These are phyloP conservation scores for Sphenostylis stenocarpa DNA, from an alignment of 306 rosid species.

Conservation along the genomic window DNA sequence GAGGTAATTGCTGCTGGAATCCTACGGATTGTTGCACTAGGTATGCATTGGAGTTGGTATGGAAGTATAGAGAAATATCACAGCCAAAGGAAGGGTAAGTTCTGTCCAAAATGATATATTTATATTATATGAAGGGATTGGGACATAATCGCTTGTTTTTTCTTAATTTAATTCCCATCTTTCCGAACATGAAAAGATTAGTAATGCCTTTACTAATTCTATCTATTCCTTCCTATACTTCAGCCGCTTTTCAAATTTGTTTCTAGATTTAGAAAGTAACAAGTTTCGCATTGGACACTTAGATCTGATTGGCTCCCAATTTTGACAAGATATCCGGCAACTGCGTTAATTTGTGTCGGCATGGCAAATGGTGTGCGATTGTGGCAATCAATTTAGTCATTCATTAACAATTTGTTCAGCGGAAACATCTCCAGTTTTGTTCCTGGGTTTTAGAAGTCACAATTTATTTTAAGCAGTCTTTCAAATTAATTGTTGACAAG, in stretches of 20 bases:
- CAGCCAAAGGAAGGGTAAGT: conserved; percentile 51
- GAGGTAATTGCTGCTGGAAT: conserved; percentile 70
- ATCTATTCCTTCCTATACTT: neutral
- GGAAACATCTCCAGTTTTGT: neutral
- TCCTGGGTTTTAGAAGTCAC: neutral
- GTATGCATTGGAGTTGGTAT: conserved; percentile 84
- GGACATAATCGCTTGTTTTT: neutral
- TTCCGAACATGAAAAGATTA: conserved; percentile 3
- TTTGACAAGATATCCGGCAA: neutral
- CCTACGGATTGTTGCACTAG: conserved; percentile 56
- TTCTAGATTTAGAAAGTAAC: neutral
- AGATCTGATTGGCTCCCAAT: neutral
- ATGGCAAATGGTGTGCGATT: neutral
- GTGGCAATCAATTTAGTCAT: neutral
- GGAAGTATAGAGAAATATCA: conserved; percentile 75
- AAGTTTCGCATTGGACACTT: neutral
- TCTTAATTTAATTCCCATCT: neutral
- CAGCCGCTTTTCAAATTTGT: neutral
- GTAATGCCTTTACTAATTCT: neutral
- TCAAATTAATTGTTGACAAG: neutral
- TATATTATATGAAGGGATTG: neutral
- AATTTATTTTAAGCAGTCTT: neutral
- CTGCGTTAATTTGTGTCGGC: neutral
- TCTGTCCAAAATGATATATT: conserved; percentile 10
- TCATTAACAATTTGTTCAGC: neutral